Conservation (phyloP, 108 stramenopile species). For the Asterionellopsis glacialis region DNA sequence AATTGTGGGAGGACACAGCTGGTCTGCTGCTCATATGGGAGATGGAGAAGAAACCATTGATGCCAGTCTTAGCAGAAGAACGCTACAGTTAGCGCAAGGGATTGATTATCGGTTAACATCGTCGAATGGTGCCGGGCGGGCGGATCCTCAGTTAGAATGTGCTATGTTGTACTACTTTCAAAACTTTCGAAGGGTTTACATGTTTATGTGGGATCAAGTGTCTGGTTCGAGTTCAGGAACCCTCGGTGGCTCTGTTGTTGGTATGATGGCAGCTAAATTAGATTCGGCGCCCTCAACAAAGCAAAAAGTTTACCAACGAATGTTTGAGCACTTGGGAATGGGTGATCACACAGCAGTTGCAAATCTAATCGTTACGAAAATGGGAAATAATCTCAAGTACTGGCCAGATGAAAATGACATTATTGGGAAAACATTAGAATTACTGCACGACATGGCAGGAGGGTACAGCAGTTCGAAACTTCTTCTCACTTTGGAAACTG, state of each 20-base stretch:
- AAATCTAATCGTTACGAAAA: constrained; percentile 94
- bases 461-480: constrained; percentile 94
- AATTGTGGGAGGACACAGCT: constrained; percentile 88
- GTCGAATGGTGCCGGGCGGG: constrained; percentile 75
- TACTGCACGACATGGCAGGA: constrained; percentile 93
- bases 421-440: constrained; percentile 83
- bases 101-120: constrained; percentile 83
- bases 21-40: constrained; percentile 83
- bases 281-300: constrained; percentile 83
- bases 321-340: constrained; percentile 94
- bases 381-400: constrained; percentile 95
- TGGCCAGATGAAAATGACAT: constrained; percentile 93
- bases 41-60: constrained; percentile 93
- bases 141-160: constrained; percentile 72
- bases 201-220: constrained; percentile 96
- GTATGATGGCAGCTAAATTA: constrained; percentile 67
- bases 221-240: constrained; percentile 19
- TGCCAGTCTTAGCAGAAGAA: constrained; percentile 84
- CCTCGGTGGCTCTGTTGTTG: constrained; percentile 41
- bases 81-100: constrained; percentile 84
- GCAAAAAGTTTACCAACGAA: constrained; percentile 90
- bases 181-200: constrained; percentile 88
- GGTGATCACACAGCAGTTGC: constrained; percentile 94
- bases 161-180: constrained; percentile 88
- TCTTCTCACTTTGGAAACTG: constrained; percentile 89